A percentile compares a stretch with the other conserved stretches of the same genome.
These are phyloP conservation scores for Hymenoscyphus scutula DNA, from an alignment of 2,329 filamentous ascomycete genomes.

Conservation along the genomic window DNA sequence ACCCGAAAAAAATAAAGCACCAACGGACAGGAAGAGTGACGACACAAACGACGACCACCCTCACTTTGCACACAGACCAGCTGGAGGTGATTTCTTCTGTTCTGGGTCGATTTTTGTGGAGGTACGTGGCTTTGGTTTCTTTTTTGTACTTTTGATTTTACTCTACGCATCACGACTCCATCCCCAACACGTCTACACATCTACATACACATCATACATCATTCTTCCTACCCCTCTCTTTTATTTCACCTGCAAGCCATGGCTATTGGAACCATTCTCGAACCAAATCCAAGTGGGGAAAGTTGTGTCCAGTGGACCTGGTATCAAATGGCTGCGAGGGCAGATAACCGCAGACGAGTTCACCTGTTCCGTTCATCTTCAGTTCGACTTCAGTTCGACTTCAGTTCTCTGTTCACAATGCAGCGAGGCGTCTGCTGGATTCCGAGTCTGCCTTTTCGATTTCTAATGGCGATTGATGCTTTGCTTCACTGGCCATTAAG, in stretches of 20 bases:
- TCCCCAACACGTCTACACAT: not conserved
- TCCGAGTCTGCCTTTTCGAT: too few species aligned
- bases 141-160: too few species aligned
- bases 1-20: slow-evolving; percentile 3
- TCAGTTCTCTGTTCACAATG: not conserved
- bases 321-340: not conserved
- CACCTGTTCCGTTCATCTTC: too few species aligned
- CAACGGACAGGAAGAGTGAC: slow-evolving; percentile 10
- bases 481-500: not conserved
- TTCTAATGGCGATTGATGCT: not conserved
- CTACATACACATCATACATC: not conserved
- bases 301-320: slow-evolving; percentile 7
- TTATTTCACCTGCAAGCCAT: slow-evolving; percentile 10
- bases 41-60: slow-evolving; percentile 11
- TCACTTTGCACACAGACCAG: not conserved
- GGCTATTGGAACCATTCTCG: slow-evolving; percentile 12
- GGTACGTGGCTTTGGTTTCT: not conserved
- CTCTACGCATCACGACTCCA: not conserved
- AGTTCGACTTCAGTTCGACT: not conserved
- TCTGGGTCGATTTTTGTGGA: not conserved
- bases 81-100: not conserved
- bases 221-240: not conserved
- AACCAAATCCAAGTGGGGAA: slow-evolving; percentile 19
- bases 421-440: not conserved
- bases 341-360: not conserved